Evolutionary conservation across 805 yeast species (phyloP), one percentile per base, ranked within the genome.

Genomic region (Lipomyces japonicus): DNA sequence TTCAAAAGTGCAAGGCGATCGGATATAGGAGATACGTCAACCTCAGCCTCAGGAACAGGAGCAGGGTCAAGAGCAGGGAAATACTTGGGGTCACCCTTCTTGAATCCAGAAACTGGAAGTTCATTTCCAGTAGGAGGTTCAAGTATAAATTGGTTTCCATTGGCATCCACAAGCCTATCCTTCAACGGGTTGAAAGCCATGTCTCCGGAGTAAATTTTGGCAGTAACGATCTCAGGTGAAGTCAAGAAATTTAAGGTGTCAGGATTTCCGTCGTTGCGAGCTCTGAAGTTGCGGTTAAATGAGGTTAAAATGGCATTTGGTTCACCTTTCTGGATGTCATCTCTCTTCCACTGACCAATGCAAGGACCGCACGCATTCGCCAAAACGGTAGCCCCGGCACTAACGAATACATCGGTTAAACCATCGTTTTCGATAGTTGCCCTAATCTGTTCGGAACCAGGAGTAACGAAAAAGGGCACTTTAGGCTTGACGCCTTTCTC

Each of bases 281-380:
- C 83, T 63, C 96, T 86, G 80, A 91, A 91, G 76, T 91, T 91
- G 80, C 97, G 86, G 85, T 91, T 91, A 83, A 86, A 91, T 56
- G 96, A 88, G 37, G 97, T 86, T 65, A 91, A 91, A 72, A 91
- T 91, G 64, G 97, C 91, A 80, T 91, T 91, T 75, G 87, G 85
- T 72, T 86, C 95, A 69, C 90, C 93, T 82, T 35, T 25, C 28
- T 46, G 12, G 71, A 87, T 81, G 70, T 86, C 90, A 66, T 78
- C 85, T 74, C 97, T 85, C 71, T 90, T 96, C 97, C 97, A 91
- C 78, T 91, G 97, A 67, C 97, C 97, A 68, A 90, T 90, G 80
- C 97, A 90, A 68, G 97, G 97, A 67, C 97, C 97, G 78, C 97
- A 91, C 52, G 97, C 97, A 69, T 91, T 91, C 55, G 97, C 97